phyloP scores from a whole-genome alignment of 192 early-diverging fungal species.

The Coemansia asiatica region DNA sequence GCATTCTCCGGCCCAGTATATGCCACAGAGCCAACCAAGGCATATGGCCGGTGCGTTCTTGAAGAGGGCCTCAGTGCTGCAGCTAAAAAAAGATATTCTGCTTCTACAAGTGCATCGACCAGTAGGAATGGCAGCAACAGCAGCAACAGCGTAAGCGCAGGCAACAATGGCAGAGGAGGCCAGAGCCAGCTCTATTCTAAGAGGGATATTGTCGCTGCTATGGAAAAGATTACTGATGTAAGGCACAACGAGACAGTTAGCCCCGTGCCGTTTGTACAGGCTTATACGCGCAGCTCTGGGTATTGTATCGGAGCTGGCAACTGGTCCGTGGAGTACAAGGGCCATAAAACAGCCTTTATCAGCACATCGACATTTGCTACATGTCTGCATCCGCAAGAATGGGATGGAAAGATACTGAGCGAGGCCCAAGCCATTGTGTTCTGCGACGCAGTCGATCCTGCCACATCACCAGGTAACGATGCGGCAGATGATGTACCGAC shows the following conservation, averaged over 20 bases:
- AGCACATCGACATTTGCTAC: conserved; percentile 46
- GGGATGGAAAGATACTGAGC: conserved; percentile 38
- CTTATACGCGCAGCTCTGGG: conserved; percentile 70
- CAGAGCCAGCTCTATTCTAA: conserved; percentile 29
- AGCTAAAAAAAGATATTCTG: neutral
- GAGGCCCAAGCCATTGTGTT: conserved; percentile 49
- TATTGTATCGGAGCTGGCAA: conserved; percentile 73
- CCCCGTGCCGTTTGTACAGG: conserved; percentile 52
- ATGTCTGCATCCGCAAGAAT: conserved; percentile 54
- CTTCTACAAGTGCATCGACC: neutral
- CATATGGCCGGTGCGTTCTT: conserved; percentile 62
- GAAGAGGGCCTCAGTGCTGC: conserved; percentile 29
- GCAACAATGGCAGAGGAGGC: neutral
- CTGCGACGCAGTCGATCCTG: conserved; percentile 45
- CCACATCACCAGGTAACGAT: conserved; percentile 16
- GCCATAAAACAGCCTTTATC: conserved; percentile 51
- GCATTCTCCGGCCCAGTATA: conserved; percentile 74
- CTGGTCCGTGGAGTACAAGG: conserved; percentile 69
- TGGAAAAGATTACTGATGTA: conserved; percentile 54
- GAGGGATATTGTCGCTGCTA: conserved; percentile 42
- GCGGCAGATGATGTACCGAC: neutral
- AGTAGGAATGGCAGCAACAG: neutral
- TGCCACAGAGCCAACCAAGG: conserved; percentile 79
- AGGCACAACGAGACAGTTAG: conserved; percentile 52
- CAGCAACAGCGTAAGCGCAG: neutral